These are phyloP conservation scores for Jatropha multifida DNA, from an alignment of 441 rosid species.

Conservation along the genomic window DNA sequence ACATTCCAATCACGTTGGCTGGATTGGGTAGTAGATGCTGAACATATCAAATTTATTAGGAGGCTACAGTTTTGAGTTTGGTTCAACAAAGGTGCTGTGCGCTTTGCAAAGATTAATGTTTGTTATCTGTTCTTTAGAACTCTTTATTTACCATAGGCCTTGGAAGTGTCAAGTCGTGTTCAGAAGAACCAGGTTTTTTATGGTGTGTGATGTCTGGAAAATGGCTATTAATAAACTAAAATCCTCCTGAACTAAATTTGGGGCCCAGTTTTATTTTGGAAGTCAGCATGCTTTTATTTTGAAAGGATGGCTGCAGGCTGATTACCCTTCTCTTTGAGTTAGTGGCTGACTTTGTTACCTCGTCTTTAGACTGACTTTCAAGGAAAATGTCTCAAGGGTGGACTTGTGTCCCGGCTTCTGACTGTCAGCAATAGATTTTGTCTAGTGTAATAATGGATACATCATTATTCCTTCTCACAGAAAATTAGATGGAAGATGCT, in stretches of 20 bases:
- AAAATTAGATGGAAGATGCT: conserved; percentile 6
- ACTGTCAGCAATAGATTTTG: neutral
- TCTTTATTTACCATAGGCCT: neutral
- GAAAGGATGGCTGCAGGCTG: neutral
- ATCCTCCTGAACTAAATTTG: neutral
- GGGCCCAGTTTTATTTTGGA: neutral
- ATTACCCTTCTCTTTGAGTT: neutral
- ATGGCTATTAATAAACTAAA: neutral
- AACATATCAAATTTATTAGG: conserved; percentile 6
- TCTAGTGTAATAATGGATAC: neutral
- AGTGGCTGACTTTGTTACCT: neutral
- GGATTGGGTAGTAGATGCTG: conserved; percentile 17
- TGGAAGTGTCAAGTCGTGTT: neutral
- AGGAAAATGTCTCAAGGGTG: neutral
- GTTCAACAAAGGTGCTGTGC: neutral
- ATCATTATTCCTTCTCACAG: neutral
- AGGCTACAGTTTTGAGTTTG: conserved; percentile 4
- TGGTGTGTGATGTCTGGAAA: neutral
- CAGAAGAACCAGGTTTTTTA: neutral
- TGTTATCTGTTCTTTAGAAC: conserved; percentile 4
- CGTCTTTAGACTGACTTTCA: neutral
- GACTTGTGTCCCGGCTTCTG: neutral
- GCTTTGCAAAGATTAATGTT: neutral
- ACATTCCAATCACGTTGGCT: neutral
- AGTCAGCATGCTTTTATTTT: conserved; percentile 11